Base-by-base conservation (phyloP, 176 grass and related monocot species). In the Microstegium vimineum region DNA sequence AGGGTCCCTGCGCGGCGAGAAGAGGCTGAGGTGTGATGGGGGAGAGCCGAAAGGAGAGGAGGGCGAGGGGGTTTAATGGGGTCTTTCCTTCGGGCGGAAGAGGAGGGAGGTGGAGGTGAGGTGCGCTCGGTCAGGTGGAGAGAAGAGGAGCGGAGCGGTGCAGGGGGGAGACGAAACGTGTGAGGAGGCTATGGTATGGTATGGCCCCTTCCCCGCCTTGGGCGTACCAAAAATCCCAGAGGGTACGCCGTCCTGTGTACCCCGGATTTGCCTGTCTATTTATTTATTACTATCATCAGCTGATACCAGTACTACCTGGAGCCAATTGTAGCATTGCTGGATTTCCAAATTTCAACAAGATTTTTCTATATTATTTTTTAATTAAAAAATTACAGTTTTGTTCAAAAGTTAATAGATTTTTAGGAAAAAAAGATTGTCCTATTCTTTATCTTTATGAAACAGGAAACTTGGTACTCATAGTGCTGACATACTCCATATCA, bases 121-220 rank as follows among this genome's bases (percentile, higher is more conserved):
- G 42, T 14, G 12, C 1, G 38, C 1, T 37, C 4, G 46, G 45
- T 47, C 15, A 18, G 49, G 49, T 52, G 49, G 49, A 14, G 7
- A 54, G 51, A n/a, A 6, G 40, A n/a, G 3, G 43, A 80, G 45
- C 40, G 20, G 62, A 26, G 62, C 64, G 78, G 78, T 40, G 64
- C 45, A 25, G 78, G 78, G 78, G 78, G 78, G 78, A 81, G 64
- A 37, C 46, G 78, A 40, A 81, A 81, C 78, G 64, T 81, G 46
- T 57, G 78, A 77, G 30, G 62, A 54, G 12, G 13, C 30, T 13
- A 31, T 64, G 66, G n/a, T n/a, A n/a, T n/a, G n/a, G n/a, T n/a
- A n/a, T n/a, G n/a, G n/a, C n/a, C n/a, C n/a, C n/a, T n/a, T n/a
- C n/a, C n/a, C n/a, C n/a, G n/a, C n/a, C 16, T 13, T 45, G 28